These are phyloP conservation scores for Zygosaccharomyces sapae DNA, from an alignment of 1,139 yeast species.

Conservation along the genomic window DNA sequence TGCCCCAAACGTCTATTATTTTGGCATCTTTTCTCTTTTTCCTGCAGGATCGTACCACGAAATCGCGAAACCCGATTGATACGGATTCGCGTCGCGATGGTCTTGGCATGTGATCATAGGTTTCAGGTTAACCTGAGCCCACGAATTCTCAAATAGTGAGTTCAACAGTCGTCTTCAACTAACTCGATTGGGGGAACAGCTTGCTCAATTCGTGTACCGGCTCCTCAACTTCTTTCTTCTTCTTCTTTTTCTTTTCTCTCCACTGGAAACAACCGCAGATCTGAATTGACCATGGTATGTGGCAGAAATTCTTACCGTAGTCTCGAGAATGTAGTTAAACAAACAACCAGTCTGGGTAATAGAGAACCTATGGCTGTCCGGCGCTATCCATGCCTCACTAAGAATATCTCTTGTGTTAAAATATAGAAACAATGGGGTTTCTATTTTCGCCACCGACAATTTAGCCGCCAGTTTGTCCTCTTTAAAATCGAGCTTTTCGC, in stretches of 20 bases:
- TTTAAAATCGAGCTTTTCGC: background rate
- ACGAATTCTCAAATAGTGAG: too few species aligned
- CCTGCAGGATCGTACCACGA: conserved; percentile 1
- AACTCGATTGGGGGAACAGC: background rate
- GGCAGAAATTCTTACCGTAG: background rate
- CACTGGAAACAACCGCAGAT: background rate
- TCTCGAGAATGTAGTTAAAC: conserved; percentile 1
- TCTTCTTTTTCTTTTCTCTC: too few species aligned
- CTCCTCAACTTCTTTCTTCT: too few species aligned
- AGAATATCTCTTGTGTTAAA: background rate
- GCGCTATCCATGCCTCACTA: background rate
- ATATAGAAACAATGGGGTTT: background rate
- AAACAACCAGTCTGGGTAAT: background rate
- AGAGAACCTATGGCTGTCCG: background rate
- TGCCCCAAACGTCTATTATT: conserved; percentile 5
- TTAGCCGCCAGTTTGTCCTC: background rate
- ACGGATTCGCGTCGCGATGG: conserved; percentile 2
- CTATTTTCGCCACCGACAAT: background rate
- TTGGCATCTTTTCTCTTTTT: conserved; percentile 3
- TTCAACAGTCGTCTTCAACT: background rate
- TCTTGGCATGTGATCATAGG: background rate
- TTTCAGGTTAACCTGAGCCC: too few species aligned
- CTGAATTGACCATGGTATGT: background rate
- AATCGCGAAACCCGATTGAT: background rate
- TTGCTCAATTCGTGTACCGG: background rate